A percentile compares a stretch with the other conserved stretches of the same genome.
Evolutionary conservation across 495 filamentous ascomycete species (phyloP).

Genomic region (Bombardia bombarda): DNA sequence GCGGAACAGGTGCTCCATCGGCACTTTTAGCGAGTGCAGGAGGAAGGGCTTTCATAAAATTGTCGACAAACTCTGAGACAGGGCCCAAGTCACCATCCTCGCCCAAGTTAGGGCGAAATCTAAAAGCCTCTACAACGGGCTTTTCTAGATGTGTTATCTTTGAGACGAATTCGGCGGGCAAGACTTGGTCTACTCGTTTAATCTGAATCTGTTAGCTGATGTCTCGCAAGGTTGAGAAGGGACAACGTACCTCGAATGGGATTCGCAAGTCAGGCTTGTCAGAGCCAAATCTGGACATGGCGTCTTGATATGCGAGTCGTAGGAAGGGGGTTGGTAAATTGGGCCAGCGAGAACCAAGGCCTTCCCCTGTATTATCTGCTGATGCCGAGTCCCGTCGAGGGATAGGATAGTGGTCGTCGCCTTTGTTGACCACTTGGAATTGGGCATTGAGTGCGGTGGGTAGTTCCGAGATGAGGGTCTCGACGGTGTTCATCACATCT

Average conservation of each 20-base stretch:
- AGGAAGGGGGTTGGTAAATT: slow-evolving; percentile 10
- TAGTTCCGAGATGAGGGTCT: slow-evolving; percentile 54
- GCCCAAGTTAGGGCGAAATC: slow-evolving; percentile 37
- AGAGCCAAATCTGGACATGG: slow-evolving; percentile 73
- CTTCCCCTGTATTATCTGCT: slow-evolving; percentile 1
- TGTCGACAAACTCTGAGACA: slow-evolving; percentile 45
- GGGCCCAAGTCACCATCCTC: slow-evolving; percentile 13
- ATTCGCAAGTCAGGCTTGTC: slow-evolving; percentile 88
- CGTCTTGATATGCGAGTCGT: slow-evolving; percentile 60
- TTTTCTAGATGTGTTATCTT: slow-evolving; percentile 59
- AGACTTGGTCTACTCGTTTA: slow-evolving; percentile 47
- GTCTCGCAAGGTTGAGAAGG: neutral
- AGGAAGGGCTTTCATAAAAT: slow-evolving; percentile 61
- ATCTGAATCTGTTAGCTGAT: slow-evolving; percentile 44
- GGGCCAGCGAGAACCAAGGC: slow-evolving; percentile 4
- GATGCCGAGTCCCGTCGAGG: slow-evolving; percentile 3
- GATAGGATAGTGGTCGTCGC: slow-evolving; percentile 20
- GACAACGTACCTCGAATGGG: slow-evolving; percentile 30
- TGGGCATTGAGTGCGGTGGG: slow-evolving; percentile 42
- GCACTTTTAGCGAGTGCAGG: slow-evolving; percentile 53
- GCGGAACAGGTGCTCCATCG: slow-evolving; percentile 66
- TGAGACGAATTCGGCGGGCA: slow-evolving; percentile 57
- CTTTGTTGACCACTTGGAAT: slow-evolving; percentile 9
- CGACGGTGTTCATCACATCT: slow-evolving; percentile 64
- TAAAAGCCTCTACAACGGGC: slow-evolving; percentile 66